Percentiles rank a stretch among this genome's conserved stretches.
Evolutionary conservation across 176 grass and related monocot species (phyloP).

Genomic region (Poa pratensis): DNA sequence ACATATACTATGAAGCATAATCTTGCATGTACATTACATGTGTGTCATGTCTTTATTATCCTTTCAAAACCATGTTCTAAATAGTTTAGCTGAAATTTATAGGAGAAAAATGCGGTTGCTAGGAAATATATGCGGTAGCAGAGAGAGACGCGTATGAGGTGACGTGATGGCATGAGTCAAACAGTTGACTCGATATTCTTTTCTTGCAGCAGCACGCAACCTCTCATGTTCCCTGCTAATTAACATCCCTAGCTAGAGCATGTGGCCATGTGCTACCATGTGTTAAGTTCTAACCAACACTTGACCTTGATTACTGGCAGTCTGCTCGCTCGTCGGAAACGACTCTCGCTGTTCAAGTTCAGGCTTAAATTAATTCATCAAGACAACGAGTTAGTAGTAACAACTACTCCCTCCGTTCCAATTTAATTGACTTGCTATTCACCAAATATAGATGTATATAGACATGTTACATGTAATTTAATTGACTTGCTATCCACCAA

Average conservation of each 20-base stretch:
- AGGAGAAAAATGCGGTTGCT: not conserved
- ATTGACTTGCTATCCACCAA: too few species aligned
- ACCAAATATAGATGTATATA: too few species aligned
- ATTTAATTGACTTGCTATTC: too few species aligned
- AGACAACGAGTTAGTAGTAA: too few species aligned
- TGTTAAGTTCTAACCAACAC: not conserved
- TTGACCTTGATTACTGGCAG: not conserved
- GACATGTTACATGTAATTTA: too few species aligned
- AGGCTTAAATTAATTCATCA: not conserved
- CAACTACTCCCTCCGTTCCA: too few species aligned
- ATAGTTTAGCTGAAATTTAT: not conserved
- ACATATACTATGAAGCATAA: not conserved
- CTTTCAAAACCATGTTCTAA: too few species aligned
- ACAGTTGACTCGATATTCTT: slow-evolving; percentile 46
- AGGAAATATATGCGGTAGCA: not conserved
- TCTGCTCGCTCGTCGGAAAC: not conserved
- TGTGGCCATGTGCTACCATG: not conserved
- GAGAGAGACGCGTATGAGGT: slow-evolving; percentile 27
- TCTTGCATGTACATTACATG: not conserved
- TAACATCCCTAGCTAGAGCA: not conserved
- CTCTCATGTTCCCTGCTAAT: slow-evolving; percentile 35
- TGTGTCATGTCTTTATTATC: not conserved
- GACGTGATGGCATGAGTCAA: slow-evolving; percentile 52
- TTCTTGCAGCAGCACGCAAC: not conserved
- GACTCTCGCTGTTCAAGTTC: not conserved